Evolutionary conservation across 495 filamentous ascomycete genomes (phyloP).

Genomic region (Hypomontagnella submonticulosa): DNA sequence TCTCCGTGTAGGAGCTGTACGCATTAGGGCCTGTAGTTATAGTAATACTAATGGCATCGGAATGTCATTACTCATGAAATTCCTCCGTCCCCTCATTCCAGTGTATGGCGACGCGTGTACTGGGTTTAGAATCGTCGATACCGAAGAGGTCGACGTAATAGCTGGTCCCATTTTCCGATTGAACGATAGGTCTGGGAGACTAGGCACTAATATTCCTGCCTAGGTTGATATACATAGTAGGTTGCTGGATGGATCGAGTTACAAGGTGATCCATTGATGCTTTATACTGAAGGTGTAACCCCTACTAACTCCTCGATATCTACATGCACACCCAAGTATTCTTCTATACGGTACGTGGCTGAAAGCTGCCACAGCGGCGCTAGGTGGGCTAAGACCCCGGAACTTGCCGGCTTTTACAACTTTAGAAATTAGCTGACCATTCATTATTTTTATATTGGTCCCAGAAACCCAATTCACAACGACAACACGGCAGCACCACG

Average conservation of each 20-base stretch:
- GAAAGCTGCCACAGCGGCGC: conserved; percentile 40
- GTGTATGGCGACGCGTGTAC: conserved; percentile 12
- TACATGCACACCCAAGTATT: neutral
- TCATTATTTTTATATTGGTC: conserved; percentile 19
- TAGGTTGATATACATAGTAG: neutral
- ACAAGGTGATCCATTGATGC: too few species aligned
- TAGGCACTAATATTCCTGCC: too few species aligned
- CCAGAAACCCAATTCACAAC: conserved; percentile 10
- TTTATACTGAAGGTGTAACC: too few species aligned
- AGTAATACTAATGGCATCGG: conserved; percentile 27
- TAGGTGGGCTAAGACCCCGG: conserved; percentile 5
- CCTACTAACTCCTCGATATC: neutral
- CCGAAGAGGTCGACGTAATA: conserved; percentile 8
- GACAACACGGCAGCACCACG: neutral
- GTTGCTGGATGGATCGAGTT: neutral
- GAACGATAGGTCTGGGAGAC: neutral
- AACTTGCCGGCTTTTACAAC: conserved; percentile 10
- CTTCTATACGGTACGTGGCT: conserved; percentile 27
- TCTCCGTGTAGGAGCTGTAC: conserved; percentile 6
- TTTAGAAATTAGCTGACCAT: conserved; percentile 13
- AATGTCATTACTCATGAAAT: conserved; percentile 14
- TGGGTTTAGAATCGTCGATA: conserved; percentile 1
- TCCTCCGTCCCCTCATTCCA: conserved; percentile 18
- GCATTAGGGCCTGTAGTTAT: conserved; percentile 28
- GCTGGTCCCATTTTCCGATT: conserved; percentile 3